Conservation (phyloP, 176 grass and related monocot species). For the Paspalum notatum region DNA sequence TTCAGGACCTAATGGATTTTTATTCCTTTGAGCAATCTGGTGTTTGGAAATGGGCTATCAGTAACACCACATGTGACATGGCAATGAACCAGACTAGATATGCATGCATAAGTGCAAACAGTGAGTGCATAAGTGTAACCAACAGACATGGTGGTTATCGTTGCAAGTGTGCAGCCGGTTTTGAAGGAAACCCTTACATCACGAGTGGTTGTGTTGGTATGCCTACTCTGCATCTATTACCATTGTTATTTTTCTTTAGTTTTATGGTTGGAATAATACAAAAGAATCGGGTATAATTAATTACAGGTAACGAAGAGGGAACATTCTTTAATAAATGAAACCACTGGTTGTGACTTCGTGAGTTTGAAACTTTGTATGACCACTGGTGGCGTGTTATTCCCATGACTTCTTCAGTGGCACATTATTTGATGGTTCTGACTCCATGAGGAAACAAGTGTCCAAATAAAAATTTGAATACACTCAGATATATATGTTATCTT, state of each 20-base stretch:
- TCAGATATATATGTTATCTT: not conserved
- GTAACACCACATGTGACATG: not conserved
- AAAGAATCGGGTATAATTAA: too few relatives aligned
- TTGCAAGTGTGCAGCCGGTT: conserved; percentile 1
- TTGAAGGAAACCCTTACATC: conserved; percentile 48
- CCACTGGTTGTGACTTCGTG: too few relatives aligned
- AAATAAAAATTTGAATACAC: too few relatives aligned
- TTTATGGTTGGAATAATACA: not conserved
- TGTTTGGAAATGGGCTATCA: not conserved
- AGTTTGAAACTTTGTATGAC: too few relatives aligned
- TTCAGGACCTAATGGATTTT: not conserved
- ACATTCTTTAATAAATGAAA: not conserved
- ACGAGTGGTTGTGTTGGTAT: conserved; percentile 29
- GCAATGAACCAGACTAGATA: not conserved
- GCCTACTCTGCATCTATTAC: not conserved
- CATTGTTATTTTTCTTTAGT: not conserved
- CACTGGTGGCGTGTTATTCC: too few relatives aligned
- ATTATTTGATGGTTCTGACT: too few relatives aligned
- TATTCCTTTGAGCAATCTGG: not conserved
- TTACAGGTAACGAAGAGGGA: too few relatives aligned
- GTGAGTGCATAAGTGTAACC: not conserved
- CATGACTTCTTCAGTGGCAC: too few relatives aligned
- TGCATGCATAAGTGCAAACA: not conserved
- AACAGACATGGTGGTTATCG: not conserved
- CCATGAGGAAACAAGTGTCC: too few relatives aligned